Percentiles rank a stretch among this genome's conserved stretches.
These are phyloP conservation scores for Aspergillus oerlinghausenensis DNA, from an alignment of 2,329 filamentous ascomycete genomes.

Conservation along the genomic window DNA sequence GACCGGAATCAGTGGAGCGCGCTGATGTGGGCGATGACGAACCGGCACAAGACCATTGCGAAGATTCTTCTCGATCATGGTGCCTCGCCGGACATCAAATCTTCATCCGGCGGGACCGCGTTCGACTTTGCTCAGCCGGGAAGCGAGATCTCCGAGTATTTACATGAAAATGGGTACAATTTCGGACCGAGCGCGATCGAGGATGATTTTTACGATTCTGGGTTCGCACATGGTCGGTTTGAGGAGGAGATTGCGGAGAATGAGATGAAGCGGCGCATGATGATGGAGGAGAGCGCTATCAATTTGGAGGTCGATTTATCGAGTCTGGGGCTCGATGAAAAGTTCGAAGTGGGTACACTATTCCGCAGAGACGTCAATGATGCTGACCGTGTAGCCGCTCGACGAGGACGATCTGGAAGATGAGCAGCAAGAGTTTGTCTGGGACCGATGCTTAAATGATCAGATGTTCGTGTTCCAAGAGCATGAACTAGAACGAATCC, in stretches of 20 bases:
- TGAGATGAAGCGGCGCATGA: conserved; percentile 80
- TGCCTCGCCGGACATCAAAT: conserved; percentile 93
- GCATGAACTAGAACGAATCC: conserved; percentile 80
- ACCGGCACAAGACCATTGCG: conserved; percentile 91
- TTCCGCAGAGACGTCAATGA: not conserved
- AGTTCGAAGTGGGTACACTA: conserved; percentile 67
- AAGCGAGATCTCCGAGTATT: conserved; percentile 92
- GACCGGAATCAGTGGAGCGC: conserved; percentile 97
- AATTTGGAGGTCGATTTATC: conserved; percentile 95
- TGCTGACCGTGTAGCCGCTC: conserved; percentile 38
- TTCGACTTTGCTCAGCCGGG: conserved; percentile 94
- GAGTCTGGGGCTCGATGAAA: conserved; percentile 92
- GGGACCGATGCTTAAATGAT: conserved; percentile 89
- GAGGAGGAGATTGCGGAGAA: conserved; percentile 97
- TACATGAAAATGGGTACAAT: conserved; percentile 89
- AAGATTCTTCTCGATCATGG: conserved; percentile 89
- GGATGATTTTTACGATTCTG: conserved; percentile 91
- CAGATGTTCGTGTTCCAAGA: conserved; percentile 99
- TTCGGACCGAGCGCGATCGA: conserved; percentile 35
- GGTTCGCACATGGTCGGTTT: conserved; percentile 87
- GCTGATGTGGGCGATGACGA: conserved; percentile 99
- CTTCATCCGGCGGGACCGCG: conserved; percentile 85
- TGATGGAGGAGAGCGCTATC: conserved; percentile 99
- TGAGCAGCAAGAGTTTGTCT: conserved; percentile 91
- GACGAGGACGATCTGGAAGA: conserved; percentile 87